Evolutionary conservation across 495 filamentous ascomycete genomes (phyloP), one percentile per base, ranked within the genome.

Genomic region (Xylona heveae): DNA sequence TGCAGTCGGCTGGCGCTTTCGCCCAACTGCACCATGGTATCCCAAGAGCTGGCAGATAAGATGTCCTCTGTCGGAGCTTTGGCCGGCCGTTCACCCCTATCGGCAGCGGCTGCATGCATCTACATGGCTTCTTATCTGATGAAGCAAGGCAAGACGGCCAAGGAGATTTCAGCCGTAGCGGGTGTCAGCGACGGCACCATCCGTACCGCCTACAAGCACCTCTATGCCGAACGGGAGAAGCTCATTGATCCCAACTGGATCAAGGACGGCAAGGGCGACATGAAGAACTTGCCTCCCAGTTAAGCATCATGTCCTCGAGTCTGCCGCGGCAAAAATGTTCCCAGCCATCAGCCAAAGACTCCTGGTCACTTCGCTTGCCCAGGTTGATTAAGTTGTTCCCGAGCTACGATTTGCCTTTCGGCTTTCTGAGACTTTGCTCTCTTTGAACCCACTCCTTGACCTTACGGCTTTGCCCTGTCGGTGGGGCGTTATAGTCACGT

Each of bases 151-250:
- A 77, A 75, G 47, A 61, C 65, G 4, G 71, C 84, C 24, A 88
- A 85, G 51, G 77, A 92, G 33, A 92, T 95, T 40, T 74, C 75
- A 1, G 35, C 38, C 1, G 73, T 88, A 12, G 77, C 75, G 3
- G 78, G 78, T 37, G 88, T 94, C 19, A 92, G 81, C 45, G 88
- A 97, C 42, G 83, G 84, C 28, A 97, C 88, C 1, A 93, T 97
- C 39, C 78, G 84, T 29, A 83, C 79, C 29, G 82, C 90, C 0
- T 97, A 95, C 58, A 85, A 88, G 46, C 67, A 75, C 44, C 63
- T 97, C 27, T 81, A 80, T 45, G 55, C 59, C 5, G 68, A 72
- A 28, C 66, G 69, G 12, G 75, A 88, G 39, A 55, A 66, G 30
- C 52, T 97, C 36, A 62, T 95, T 44, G 66, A 77, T 42, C 57